phyloP scores from a whole-genome alignment of 179 eudicot genomes.

The Camellia oleifera region DNA sequence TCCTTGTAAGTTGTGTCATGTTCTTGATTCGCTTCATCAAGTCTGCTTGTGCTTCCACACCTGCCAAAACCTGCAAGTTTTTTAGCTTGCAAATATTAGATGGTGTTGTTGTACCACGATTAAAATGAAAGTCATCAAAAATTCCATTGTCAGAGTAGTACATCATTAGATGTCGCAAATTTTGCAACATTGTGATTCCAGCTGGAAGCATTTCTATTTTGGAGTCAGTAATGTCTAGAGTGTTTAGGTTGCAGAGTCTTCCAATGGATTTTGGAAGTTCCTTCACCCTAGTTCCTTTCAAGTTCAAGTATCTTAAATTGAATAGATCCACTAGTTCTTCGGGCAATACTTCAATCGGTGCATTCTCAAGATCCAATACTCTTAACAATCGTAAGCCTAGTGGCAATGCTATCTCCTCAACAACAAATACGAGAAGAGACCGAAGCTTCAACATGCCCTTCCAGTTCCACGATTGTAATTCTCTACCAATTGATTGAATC shows the following conservation, averaged over 20 bases:
- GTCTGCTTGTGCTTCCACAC: slow-evolving; percentile 10
- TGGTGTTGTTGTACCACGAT: background rate
- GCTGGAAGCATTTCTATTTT: slow-evolving; percentile 2
- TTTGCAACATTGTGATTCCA: slow-evolving; percentile 9
- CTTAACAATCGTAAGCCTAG: slow-evolving; percentile 18
- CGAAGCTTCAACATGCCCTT: slow-evolving; percentile 7
- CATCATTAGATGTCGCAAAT: slow-evolving; percentile 12
- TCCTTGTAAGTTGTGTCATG: slow-evolving; percentile 4
- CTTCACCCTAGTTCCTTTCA: slow-evolving; percentile 22
- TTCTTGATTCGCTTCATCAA: slow-evolving; percentile 2
- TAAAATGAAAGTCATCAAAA: background rate
- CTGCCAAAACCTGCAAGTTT: background rate
- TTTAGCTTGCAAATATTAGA: background rate
- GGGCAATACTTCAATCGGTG: slow-evolving; percentile 24
- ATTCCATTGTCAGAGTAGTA: too few species aligned
- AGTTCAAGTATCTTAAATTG: slow-evolving; percentile 31
- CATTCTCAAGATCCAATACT: slow-evolving; percentile 30
- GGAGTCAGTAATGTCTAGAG: slow-evolving; percentile 17
- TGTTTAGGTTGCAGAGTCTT: slow-evolving; percentile 26
- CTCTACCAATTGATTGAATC: slow-evolving; percentile 5
- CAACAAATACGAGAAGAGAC: slow-evolving; percentile 5
- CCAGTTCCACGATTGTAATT: background rate
- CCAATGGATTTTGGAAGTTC: slow-evolving; percentile 32
- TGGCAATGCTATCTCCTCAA: background rate
- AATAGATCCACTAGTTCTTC: slow-evolving; percentile 24